These are phyloP conservation scores for Podospora conica DNA, from an alignment of 495 filamentous ascomycete species.

Conservation along the genomic window DNA sequence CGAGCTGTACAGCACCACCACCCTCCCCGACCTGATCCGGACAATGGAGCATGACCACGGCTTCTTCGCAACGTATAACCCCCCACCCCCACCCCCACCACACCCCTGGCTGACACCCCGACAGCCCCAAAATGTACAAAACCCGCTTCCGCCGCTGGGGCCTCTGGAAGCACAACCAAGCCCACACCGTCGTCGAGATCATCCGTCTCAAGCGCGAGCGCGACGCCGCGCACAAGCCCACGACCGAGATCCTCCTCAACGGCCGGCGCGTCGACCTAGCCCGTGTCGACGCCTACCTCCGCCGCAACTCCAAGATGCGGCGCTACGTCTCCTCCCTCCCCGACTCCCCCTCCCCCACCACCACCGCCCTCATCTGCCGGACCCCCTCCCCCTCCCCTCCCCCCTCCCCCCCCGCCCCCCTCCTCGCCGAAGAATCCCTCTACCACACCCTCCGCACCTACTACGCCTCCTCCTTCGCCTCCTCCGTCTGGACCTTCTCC, in stretches of 20 bases:
- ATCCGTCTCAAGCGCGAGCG: not conserved
- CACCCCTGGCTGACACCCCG: not conserved
- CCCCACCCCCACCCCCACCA: not conserved
- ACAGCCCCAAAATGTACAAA: constrained; percentile 7
- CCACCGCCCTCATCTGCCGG: not conserved
- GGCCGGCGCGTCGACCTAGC: not conserved
- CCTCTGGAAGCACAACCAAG: constrained; percentile 6
- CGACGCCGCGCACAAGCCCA: constrained; percentile 3
- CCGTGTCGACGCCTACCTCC: constrained; percentile 5
- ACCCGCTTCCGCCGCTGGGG: constrained; percentile 7
- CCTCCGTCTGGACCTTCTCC: constrained; percentile 6
- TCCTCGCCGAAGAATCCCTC: constrained; percentile 5
- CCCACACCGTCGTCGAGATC: not conserved
- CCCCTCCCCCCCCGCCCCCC: not conserved
- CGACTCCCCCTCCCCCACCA: not conserved
- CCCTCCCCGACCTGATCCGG: not conserved
- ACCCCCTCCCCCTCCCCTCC: not conserved
- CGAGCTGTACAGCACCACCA: not conserved
- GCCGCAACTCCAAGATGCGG: not conserved
- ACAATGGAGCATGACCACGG: not conserved
- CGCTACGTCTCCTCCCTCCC: not conserved
- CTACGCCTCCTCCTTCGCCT: constrained; percentile 6
- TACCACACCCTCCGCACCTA: constrained; percentile 12
- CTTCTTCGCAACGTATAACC: constrained; percentile 1
- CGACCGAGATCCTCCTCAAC: not conserved